phyloP scores from a whole-genome alignment of 2,329 filamentous ascomycete species.

The Aspergillus glaucus region DNA sequence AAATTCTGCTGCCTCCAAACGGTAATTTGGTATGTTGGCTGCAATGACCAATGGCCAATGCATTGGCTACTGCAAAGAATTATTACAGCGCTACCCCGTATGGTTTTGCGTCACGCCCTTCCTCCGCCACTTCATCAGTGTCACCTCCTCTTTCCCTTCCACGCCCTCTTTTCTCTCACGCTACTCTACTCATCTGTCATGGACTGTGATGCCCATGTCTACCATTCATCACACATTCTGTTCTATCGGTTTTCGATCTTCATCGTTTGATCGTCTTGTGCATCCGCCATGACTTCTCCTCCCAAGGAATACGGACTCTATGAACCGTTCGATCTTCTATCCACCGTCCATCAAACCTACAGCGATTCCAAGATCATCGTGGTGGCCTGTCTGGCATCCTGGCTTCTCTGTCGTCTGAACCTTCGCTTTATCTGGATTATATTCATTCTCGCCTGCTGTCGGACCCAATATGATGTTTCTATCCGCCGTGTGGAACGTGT shows the following conservation, averaged over 20 bases:
- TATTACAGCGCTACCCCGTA: no score
- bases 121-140: no score
- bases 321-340: background rate
- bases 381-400: slow-evolving; percentile 9
- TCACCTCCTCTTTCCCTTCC: no score
- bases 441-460: slow-evolving; percentile 9
- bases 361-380: slow-evolving; percentile 12
- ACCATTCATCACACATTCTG: no score
- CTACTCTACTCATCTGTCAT: no score
- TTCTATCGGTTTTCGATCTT: background rate
- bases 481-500: slow-evolving; percentile 7
- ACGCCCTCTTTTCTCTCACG: no score
- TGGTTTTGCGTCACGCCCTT: no score
- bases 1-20: no score
- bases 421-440: slow-evolving; percentile 8
- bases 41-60: no score
- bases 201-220: no score
- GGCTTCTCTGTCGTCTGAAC: slow-evolving; percentile 9
- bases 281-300: background rate
- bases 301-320: background rate
- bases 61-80: no score
- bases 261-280: background rate
- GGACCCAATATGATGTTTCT: slow-evolving; percentile 8
- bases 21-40: no score
- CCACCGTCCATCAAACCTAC: slow-evolving; percentile 8